Evolutionary conservation across 495 filamentous ascomycete genomes (phyloP), one percentile per base, ranked within the genome.

Genomic region (Chaetomium cochliodes): DNA sequence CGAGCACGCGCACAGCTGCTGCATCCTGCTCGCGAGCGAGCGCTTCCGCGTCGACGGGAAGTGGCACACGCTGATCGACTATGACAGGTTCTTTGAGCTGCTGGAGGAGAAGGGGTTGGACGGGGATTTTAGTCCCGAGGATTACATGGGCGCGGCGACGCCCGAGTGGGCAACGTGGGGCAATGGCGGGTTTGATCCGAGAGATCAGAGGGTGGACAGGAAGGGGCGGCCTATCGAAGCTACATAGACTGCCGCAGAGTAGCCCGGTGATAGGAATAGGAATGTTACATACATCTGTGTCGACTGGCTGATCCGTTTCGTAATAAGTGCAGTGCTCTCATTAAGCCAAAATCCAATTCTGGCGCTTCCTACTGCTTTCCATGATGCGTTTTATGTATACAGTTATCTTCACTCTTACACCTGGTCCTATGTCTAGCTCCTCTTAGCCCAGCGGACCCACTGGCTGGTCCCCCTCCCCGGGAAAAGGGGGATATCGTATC

Each of bases 101-200:
- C 80, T 93, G 41, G 90, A 96, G 76, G 83, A 80, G 60, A 86
- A 85, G 23, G 82, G 85, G 58, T 73, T 78, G 0, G 83, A 85
- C 57, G 85, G 85, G 42, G 86, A 85, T 20, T 97, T 94, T 75
- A 79, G 80, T 0, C 93, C 93, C 0, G 92, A 96, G 72, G 93
- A 98, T 71, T 98, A 98, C 74, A 87, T 96, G 80, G 87, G 86
- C 1, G 82, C 86, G 22, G 78, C 84, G 64, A 98, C 93, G 5
- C 90, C 92, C 13, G 90, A 96, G 69, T 98, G 93, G 93, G 93
- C 93, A 23, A 85, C 85, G n/a, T 97, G 91, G 90, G 93, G 93
- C 0, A 87, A 90, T 54, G 93, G 93, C 3, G 93, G 93, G 2
- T 98, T 98, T 73, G 90, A 98, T 79, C 93, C 93, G 1, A 82